Base-by-base conservation (phyloP, 768 basidiomycete species). In the Trametes elegans region DNA sequence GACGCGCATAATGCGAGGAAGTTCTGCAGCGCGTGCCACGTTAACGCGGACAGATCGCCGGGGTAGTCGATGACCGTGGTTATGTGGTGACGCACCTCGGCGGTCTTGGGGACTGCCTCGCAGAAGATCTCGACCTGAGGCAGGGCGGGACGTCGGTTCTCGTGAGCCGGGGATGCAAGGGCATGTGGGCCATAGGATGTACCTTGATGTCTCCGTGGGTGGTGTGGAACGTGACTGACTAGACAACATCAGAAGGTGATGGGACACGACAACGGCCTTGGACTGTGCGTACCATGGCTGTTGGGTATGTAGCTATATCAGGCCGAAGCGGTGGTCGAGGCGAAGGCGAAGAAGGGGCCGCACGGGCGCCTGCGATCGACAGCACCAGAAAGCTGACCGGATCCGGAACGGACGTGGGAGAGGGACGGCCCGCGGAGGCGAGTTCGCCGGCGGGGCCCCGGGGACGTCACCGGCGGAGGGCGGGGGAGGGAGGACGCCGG, bases 181-280 rank as follows among this genome's bases (percentile, higher is more conserved):
- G 31, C 24, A 24, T 23, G 38, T 53, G 51, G 41, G 46, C n/a
- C n/a, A n/a, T n/a, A 32, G 16, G 31, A 49, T 71, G 43, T 64
- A 91, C 93, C 83, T 98, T 98, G 71, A 98, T 78, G 57, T 98
- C 96, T 16, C 95, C 95, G 64, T 87, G 87, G n/a, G 87, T 82
- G 0, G 95, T 98, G 70, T 98, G 88, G 47, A 98, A 78, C 7
- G 95, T 98, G 35, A 97, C 94, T 53, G 96, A 96, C 95, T 58
- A 55, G 61, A 51, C 40, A 34, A 16, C 45, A 43, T 65, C 50
- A 67, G 60, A 13, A 39, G 39, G 28, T 28, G 13, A 45, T 16
- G n/a, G n/a, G n/a, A n/a, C n/a, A n/a, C n/a, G n/a, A n/a, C n/a
- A n/a, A n/a, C n/a, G n/a, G n/a, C n/a, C n/a, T n/a, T n/a, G n/a